A percentile compares a stretch with the other conserved stretches of the same genome.
These are phyloP conservation scores for Teratosphaeria viscida DNA, from an alignment of 2,329 filamentous ascomycete genomes.

Conservation along the genomic window DNA sequence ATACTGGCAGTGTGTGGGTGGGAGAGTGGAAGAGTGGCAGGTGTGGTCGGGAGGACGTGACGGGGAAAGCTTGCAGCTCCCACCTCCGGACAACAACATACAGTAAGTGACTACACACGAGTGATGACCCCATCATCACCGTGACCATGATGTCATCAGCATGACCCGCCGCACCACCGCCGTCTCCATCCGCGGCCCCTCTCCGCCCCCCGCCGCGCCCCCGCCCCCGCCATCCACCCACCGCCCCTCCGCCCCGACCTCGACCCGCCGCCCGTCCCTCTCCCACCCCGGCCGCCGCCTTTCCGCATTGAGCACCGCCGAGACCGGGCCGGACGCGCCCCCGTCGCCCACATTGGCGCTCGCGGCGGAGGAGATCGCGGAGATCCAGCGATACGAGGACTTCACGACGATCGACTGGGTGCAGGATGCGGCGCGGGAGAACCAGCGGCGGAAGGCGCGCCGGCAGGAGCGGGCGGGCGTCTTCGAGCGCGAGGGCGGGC, in stretches of 20 bases:
- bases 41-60: background rate
- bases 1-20: background rate
- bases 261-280: slow-evolving; percentile 2
- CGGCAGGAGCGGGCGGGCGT: slow-evolving; percentile 62
- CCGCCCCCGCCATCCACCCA: slow-evolving; percentile 3
- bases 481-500: slow-evolving; percentile 56
- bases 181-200: slow-evolving; percentile 18
- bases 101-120: background rate
- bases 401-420: slow-evolving; percentile 99
- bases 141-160: slow-evolving; percentile 12
- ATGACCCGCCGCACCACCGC: slow-evolving; percentile 35
- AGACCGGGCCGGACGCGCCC: slow-evolving; percentile 49
- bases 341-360: slow-evolving; percentile 52
- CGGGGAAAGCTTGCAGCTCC: background rate
- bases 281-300: slow-evolving; percentile 49
- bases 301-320: slow-evolving; percentile 52
- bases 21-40: background rate
- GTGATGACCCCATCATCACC: background rate
- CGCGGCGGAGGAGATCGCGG: slow-evolving; percentile 88
- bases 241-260: slow-evolving; percentile 13
- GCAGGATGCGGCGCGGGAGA: slow-evolving; percentile 87
- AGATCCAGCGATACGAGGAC: slow-evolving; percentile 97
- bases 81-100: background rate
- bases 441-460: slow-evolving; percentile 66
- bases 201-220: background rate